Evolutionary conservation across 179 eudicot genomes (phyloP).

Genomic region (Beta corolliflora): DNA sequence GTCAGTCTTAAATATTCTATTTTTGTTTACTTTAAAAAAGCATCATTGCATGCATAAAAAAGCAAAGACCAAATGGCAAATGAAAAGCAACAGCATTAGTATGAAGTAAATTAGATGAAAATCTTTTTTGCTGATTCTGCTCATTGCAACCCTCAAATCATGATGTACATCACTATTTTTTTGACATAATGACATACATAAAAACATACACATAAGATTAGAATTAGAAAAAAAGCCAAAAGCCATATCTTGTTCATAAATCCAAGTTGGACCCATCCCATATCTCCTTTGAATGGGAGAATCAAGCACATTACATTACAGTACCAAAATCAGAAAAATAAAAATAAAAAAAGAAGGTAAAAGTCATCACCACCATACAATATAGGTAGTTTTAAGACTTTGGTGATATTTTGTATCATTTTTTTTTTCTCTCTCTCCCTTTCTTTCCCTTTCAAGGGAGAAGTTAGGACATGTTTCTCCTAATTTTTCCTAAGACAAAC

Average conservation of each 20-base stretch:
- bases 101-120: conserved; percentile 17
- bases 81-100: conserved; percentile 20
- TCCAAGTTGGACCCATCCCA: conserved; percentile 52
- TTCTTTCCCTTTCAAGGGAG: conserved; percentile 48
- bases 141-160: conserved; percentile 27
- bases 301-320: conserved; percentile 39
- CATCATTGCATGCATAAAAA: conserved; percentile 27
- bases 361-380: conserved; percentile 41
- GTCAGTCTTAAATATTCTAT: conserved; percentile 33
- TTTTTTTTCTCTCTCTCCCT: conserved; percentile 30
- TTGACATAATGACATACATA: conserved; percentile 27
- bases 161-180: conserved; percentile 21
- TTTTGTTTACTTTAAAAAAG: conserved; percentile 30
- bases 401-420: conserved; percentile 24
- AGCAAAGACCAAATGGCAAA: conserved; percentile 35
- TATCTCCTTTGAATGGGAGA: conserved; percentile 51
- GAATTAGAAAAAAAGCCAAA: conserved; percentile 15
- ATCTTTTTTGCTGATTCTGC: conserved; percentile 24
- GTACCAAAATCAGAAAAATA: conserved; percentile 22
- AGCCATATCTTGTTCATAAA: conserved; percentile 40
- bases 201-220: conserved; percentile 16
- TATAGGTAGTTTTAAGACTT: conserved; percentile 39
- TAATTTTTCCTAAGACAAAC: conserved; percentile 43
- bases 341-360: conserved; percentile 6
- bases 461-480: conserved; percentile 45